phyloP scores from a whole-genome alignment of 1,284 basidiomycete species.

The Malassezia cuniculi region DNA sequence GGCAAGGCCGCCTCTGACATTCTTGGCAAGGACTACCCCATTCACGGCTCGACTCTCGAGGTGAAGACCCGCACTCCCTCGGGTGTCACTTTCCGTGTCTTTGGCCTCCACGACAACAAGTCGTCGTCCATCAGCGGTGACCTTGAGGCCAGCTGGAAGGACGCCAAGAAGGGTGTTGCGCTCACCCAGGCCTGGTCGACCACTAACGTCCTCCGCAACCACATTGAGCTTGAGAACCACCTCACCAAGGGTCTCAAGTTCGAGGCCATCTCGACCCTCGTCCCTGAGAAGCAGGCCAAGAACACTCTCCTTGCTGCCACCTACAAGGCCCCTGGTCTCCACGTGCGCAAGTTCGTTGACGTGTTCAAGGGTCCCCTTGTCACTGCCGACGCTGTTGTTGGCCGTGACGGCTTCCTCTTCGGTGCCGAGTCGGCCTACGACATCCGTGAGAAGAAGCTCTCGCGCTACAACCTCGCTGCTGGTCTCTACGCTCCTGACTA shows the following conservation, averaged over 20 bases:
- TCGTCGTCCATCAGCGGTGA: constrained; percentile 42
- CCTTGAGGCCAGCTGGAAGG: constrained; percentile 44
- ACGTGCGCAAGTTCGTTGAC: constrained; percentile 82
- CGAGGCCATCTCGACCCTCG: constrained; percentile 70
- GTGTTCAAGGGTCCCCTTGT: constrained; percentile 96
- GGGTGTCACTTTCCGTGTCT: constrained; percentile 47
- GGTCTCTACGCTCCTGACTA: constrained; percentile 96
- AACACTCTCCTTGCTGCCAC: constrained; percentile 64
- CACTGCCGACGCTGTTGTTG: constrained; percentile 75
- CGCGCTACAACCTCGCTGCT: constrained; percentile 78
- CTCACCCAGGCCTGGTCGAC: constrained; percentile 61
- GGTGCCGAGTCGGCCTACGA: constrained; percentile 96
- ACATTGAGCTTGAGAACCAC: constrained; percentile 93
- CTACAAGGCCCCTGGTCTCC: constrained; percentile 94
- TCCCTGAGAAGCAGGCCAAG: constrained; percentile 60
- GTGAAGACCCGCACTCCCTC: constrained; percentile 86
- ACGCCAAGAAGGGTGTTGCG: constrained; percentile 42
- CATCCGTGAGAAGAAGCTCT: constrained; percentile 80
- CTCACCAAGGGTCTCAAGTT: constrained; percentile 92
- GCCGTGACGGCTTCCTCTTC: constrained; percentile 91
- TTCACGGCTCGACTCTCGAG: constrained; percentile 54
- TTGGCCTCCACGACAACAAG: constrained; percentile 44
- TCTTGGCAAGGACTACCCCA: constrained; percentile 82
- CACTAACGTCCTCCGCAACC: constrained; percentile 70
- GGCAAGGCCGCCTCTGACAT: constrained; percentile 85